A percentile compares a stretch with the other conserved stretches of the same genome.
phyloP scores from a whole-genome alignment of 139 green algal genomes.

The Tetradesmus obliquus region DNA sequence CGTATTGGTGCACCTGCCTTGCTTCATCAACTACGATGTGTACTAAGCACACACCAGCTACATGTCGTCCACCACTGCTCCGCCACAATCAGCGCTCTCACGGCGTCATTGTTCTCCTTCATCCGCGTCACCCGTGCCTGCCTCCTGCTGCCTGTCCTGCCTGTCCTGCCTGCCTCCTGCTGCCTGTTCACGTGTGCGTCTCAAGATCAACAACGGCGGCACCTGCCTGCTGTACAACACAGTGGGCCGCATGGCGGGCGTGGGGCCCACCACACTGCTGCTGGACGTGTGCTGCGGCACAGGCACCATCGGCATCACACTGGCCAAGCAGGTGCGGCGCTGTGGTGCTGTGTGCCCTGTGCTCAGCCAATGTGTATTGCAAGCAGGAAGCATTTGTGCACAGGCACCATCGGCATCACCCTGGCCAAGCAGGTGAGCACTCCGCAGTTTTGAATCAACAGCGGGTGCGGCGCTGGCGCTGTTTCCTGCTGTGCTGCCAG shows the following conservation, averaged over 20 bases:
- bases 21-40: too few species aligned
- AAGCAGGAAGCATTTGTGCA: conserved; percentile 10
- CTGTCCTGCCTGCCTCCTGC: background rate
- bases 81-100: too few species aligned
- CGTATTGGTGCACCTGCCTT: too few species aligned
- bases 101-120: too few species aligned
- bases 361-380: background rate
- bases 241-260: conserved; percentile 43
- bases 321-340: conserved; percentile 63
- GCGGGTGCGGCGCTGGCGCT: too few species aligned
- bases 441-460: too few species aligned
- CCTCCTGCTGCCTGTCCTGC: background rate
- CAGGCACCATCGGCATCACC: conserved; percentile 83
- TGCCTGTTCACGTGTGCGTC: background rate
- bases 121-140: too few species aligned
- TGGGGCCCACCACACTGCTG: conserved; percentile 60
- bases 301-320: conserved; percentile 83
- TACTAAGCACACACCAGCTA: too few species aligned
- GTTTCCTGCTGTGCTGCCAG: too few species aligned
- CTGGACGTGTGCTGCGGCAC: conserved; percentile 94
- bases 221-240: conserved; percentile 60
- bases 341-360: background rate
- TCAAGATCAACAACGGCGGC: conserved; percentile 52
- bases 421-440: conserved; percentile 60
- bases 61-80: too few species aligned